Base-by-base conservation (phyloP, 78 protist species). In the Anaeramoeba flamelloides region DNA sequence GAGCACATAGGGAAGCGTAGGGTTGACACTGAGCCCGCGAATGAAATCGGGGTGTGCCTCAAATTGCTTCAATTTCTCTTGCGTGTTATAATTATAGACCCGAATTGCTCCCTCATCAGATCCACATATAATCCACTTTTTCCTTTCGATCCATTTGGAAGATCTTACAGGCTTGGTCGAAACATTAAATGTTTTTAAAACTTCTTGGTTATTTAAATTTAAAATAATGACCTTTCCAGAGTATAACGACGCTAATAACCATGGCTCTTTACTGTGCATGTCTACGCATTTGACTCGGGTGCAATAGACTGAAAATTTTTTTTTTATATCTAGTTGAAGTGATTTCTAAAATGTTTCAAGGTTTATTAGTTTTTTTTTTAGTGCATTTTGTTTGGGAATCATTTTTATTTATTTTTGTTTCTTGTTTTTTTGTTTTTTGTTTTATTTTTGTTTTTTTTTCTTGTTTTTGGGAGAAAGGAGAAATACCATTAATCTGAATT, bases 41-140 rank as follows among this genome's bases (percentile, higher is more conserved):
- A 97, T 91, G 84, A 90, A 97, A 77, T 97, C 99, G 22, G 87
- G 74, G 76, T 95, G 98, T 41, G 99, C 99, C 69, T 96, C 98
- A 31, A 92, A 83, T 8, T 40, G 22, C 76, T 87, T 89, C 41
- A 94, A 89, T 87, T 91, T 93, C 65, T 97, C 98, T 88, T 87
- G 85, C 1, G 98, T 94, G 89, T 95, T 92, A 88, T 92, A 92
- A 88, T 97, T 92, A 88, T 85, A 95, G 40, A 95, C 95, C 76
- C 92, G 87, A 17, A 96, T 36, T 31, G 38, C 36, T 94, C 69
- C 69, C 8, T 53, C 77, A 79, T 95, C 99, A 1, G 94, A 34
- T 38, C 97, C 97, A 1, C 90, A 39, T 22, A 95, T 85, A n/a
- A 96, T 39, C 98, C 98, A 95, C 41, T 91, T 89, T 88, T 93